These are phyloP conservation scores for Vinca major DNA, from an alignment of 305 asterid genomes.

Conservation along the genomic window DNA sequence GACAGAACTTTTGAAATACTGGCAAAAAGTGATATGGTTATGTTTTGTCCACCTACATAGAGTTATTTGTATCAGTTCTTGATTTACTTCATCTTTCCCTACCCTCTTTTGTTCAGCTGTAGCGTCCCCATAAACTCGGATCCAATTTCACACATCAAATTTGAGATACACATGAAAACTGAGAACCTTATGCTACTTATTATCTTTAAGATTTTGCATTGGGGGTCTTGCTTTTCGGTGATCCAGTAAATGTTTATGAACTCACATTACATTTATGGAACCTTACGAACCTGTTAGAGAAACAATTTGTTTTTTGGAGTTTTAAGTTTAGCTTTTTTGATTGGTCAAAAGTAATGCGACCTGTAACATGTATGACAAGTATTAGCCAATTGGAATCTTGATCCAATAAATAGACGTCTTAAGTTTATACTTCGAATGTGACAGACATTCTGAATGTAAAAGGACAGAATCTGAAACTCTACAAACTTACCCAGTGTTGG, in stretches of 20 bases:
- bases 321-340: background rate
- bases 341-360: background rate
- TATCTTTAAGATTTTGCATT: background rate
- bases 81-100: background rate
- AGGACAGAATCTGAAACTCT: background rate
- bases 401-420: background rate
- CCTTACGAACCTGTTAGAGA: too few species aligned
- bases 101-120: background rate
- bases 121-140: background rate
- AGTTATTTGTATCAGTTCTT: too few species aligned
- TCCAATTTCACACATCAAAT: background rate
- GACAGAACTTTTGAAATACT: too few species aligned
- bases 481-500: background rate
- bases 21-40: too few species aligned
- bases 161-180: background rate
- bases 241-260: background rate
- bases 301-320: background rate
- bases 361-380: background rate
- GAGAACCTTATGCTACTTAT: slow-evolving; percentile 1
- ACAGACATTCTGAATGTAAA: background rate
- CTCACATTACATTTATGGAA: background rate
- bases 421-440: background rate
- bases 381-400: background rate
- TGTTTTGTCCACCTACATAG: too few species aligned
- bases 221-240: background rate